These are phyloP conservation scores for Gossypium lobatum DNA, from an alignment of 441 rosid species.

Conservation along the genomic window DNA sequence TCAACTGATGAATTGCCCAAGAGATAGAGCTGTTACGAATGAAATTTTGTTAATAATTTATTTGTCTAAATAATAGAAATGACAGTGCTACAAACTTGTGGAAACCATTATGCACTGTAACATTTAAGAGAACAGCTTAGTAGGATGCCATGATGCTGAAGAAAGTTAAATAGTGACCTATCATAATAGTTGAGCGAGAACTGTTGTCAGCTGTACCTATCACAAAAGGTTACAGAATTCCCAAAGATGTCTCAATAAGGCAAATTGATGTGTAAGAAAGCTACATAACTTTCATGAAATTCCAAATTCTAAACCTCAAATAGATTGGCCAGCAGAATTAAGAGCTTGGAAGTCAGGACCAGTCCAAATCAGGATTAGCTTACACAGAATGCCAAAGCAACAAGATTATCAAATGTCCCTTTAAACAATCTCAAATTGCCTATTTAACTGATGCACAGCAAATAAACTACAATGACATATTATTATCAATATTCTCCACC, in stretches of 20 bases:
- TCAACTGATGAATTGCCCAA: slow-evolving; percentile 85
- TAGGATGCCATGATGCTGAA: slow-evolving; percentile 3
- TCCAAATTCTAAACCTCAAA: background rate
- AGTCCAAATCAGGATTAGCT: background rate
- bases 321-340: background rate
- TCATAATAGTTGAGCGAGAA: background rate
- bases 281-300: background rate
- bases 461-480: background rate
- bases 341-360: background rate
- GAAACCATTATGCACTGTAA: background rate
- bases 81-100: slow-evolving; percentile 11
- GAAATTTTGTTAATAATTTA: slow-evolving; percentile 14
- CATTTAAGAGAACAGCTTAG: slow-evolving; percentile 4
- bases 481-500: background rate
- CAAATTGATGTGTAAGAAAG: background rate
- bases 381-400: background rate
- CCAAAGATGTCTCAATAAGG: background rate
- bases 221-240: background rate
- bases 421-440: background rate
- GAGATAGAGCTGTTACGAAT: slow-evolving; percentile 60
- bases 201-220: background rate
- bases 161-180: background rate
- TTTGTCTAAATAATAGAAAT: slow-evolving; percentile 8
- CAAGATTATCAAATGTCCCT: background rate
- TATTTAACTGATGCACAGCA: background rate